Conservation (phyloP, 805 yeast species). For the Spathaspora passalidarum region DNA sequence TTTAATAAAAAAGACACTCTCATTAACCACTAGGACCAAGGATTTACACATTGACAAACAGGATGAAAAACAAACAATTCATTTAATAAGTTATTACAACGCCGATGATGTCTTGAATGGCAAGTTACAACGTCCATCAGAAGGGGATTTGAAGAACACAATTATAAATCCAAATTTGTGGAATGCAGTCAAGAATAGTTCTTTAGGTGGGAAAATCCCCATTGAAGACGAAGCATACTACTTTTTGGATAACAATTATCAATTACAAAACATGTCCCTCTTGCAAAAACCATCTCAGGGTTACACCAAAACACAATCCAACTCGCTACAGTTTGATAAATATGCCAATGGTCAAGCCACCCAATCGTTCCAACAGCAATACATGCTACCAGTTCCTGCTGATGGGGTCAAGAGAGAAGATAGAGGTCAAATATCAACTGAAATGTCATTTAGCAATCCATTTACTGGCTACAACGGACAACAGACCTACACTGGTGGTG, state of each 20-base stretch:
- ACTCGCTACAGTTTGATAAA: slow-evolving; percentile 1
- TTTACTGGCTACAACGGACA: slow-evolving; percentile 12
- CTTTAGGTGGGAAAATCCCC: slow-evolving; percentile 55
- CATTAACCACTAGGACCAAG: slow-evolving; percentile 48
- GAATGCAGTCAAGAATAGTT: slow-evolving; percentile 54
- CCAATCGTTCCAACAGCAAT: slow-evolving; percentile 10
- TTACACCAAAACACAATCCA: slow-evolving; percentile 3
- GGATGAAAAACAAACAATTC: slow-evolving; percentile 49
- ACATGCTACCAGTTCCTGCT: slow-evolving; percentile 11
- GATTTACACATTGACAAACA: slow-evolving; percentile 24
- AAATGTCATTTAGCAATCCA: slow-evolving; percentile 20
- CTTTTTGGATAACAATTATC: slow-evolving; percentile 43
- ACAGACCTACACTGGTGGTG: slow-evolving; percentile 4
- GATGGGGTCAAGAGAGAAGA: slow-evolving; percentile 13
- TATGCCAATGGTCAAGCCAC: slow-evolving; percentile 6
- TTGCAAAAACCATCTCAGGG: slow-evolving; percentile 18
- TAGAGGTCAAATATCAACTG: slow-evolving; percentile 9
- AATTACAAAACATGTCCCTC: slow-evolving; percentile 37
- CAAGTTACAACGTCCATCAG: slow-evolving; percentile 55
- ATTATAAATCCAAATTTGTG: slow-evolving; percentile 47
- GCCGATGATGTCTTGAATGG: slow-evolving; percentile 69
- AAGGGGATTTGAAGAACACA: slow-evolving; percentile 49
- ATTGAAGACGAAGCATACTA: slow-evolving; percentile 51
- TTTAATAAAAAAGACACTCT: slow-evolving; percentile 77
- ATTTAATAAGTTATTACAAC: slow-evolving; percentile 75